Evolutionary conservation across 306 rosid genomes (phyloP), one percentile per base, ranked within the genome.

Genomic region (Ceratonia siliqua): DNA sequence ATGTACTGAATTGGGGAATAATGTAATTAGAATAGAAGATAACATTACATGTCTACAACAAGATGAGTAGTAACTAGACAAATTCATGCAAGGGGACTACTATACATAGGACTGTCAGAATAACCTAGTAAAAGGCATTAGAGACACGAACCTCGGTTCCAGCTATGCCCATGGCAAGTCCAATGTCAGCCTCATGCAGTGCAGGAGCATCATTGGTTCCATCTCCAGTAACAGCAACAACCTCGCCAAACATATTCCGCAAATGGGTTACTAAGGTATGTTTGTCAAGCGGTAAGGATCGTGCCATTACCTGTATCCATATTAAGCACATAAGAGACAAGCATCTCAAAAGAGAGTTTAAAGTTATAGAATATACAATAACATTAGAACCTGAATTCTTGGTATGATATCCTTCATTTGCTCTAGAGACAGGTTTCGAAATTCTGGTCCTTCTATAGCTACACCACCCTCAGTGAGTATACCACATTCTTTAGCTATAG

Each of bases 141-240:
- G 35, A 78, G 81, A 76, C 28, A 79, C 82, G 42, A 17, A 91
- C 99, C 96, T 94, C 96, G 0, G 97, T 92, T 78, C 99, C 99
- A 24, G 96, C 97, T 80, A 94, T 92, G 72, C 99, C 99, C 99
- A 94, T 94, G 50, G 99, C 93, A 78, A 94, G 96, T 80, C 99
- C 99, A 65, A 94, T 94, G 85, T 94, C 96, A 39, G 99, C 69
- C 83, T 94, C 99, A 62, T 77, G 92, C 88, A 94, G 79, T 65
- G 99, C 99, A 67, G 97, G 99, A 56, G 99, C 99, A 52, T 94
- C 99, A 53, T 92, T 92, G 67, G 95, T 92, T 77, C 99, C 99
- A 78, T 94, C 99, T 0, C 99, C 99, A 35, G 97, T 94, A 66
- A 94, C 99, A 30, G 99, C 97, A 50, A 94, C 96, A 39, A 94